phyloP scores from a whole-genome alignment of 2,329 filamentous ascomycete genomes.

The Phialophora macrospora region DNA sequence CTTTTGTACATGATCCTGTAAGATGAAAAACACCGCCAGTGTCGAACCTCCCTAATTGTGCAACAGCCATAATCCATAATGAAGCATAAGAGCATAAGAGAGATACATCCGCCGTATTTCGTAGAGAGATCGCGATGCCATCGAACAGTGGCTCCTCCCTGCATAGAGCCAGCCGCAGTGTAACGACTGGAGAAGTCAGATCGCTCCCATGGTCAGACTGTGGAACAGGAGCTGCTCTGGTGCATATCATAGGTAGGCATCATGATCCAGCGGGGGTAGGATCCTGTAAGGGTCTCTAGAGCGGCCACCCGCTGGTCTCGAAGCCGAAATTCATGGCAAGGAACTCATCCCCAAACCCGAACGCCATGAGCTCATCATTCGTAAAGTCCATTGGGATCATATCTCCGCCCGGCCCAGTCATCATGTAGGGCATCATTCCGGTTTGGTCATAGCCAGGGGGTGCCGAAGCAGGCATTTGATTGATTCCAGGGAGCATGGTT shows the following conservation, averaged over 20 bases:
- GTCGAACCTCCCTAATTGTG: not conserved
- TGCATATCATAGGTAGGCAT: not conserved
- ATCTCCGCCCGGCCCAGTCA: constrained; percentile 28
- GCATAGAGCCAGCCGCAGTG: not conserved
- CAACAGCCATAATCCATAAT: not conserved
- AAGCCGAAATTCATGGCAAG: constrained; percentile 41
- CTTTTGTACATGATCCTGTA: not conserved
- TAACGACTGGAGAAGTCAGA: not conserved
- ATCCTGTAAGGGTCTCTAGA: constrained; percentile 1
- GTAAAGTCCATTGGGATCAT: constrained; percentile 37
- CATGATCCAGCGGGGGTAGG: no score
- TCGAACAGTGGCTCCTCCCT: not conserved
- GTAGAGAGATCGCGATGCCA: not conserved
- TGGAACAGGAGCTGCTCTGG: not conserved
- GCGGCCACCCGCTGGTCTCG: constrained; percentile 34
- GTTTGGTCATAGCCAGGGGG: constrained; percentile 18
- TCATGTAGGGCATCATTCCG: constrained; percentile 37
- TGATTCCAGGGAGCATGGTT: constrained; percentile 33
- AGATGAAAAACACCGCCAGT: not conserved
- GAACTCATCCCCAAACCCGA: constrained; percentile 40
- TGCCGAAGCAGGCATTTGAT: constrained; percentile 28
- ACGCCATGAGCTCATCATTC: constrained; percentile 39
- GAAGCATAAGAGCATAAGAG: not conserved
- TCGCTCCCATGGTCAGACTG: not conserved
- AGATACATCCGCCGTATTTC: not conserved